Conservation (phyloP, 345 rosid genomes). For the Litchi chinensis region DNA sequence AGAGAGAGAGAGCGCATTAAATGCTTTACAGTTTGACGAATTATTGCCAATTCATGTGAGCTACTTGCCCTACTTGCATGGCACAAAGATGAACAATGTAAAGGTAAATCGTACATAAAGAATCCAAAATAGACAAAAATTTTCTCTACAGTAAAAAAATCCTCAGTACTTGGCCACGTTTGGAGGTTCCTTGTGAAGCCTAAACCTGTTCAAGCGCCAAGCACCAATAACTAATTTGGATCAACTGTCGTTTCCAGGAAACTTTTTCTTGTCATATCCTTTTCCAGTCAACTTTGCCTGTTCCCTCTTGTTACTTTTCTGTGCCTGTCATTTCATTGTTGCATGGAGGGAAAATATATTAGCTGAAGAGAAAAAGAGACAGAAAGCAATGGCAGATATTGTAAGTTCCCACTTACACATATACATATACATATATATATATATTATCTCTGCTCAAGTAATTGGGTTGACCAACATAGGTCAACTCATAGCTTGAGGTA, state of each 20-base stretch:
- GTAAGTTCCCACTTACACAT: neutral
- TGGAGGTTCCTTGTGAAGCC: neutral
- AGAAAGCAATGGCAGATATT: neutral
- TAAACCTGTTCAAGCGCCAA: neutral
- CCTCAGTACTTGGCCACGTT: neutral
- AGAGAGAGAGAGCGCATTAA: neutral
- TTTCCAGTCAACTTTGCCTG: conserved; percentile 12
- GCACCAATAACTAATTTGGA: neutral
- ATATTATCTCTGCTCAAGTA: neutral
- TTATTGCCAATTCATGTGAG: conserved; percentile 13
- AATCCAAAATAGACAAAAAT: neutral
- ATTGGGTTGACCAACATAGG: neutral
- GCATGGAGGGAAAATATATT: neutral
- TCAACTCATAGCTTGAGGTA: neutral
- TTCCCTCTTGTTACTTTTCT: neutral
- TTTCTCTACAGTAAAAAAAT: neutral
- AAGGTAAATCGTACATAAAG: neutral
- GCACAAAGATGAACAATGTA: neutral
- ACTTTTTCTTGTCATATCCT: neutral
- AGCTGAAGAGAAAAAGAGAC: neutral
- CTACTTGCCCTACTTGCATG: neutral
- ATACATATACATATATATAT: too few species aligned
- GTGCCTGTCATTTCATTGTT: neutral
- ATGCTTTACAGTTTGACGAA: neutral
- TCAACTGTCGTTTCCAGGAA: neutral